Percentiles rank a stretch among this genome's conserved stretches.
Evolutionary conservation across 352 stramenopile genomes (phyloP).

Genomic region (Globisporangium uncinulatum): DNA sequence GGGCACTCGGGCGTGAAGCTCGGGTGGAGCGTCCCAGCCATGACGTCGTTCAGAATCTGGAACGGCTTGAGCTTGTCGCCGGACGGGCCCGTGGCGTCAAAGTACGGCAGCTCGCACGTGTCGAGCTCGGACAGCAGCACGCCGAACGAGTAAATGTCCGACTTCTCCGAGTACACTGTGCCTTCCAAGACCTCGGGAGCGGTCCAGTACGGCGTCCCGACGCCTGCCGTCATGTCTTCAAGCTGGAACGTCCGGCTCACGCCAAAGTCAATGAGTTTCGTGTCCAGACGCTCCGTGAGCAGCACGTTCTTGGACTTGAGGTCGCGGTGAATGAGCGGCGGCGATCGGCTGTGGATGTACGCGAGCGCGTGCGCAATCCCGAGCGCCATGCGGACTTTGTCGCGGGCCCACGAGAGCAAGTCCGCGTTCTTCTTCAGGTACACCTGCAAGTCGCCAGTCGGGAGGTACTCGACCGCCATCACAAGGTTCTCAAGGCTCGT

Average conservation of each 20-base stretch:
- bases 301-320: slow-evolving; percentile 30
- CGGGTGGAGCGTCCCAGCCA: slow-evolving; percentile 33
- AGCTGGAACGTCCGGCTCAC: slow-evolving; percentile 6
- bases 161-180: slow-evolving; percentile 16
- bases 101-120: slow-evolving; percentile 17
- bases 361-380: slow-evolving; percentile 24
- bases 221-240: slow-evolving; percentile 10
- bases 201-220: slow-evolving; percentile 22
- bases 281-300: slow-evolving; percentile 17
- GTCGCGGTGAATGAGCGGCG: slow-evolving; percentile 38
- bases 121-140: slow-evolving; percentile 35
- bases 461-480: slow-evolving; percentile 25
- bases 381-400: slow-evolving; percentile 24
- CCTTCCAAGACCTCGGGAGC: slow-evolving; percentile 30
- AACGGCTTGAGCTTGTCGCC: slow-evolving; percentile 30
- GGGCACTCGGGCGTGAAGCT: slow-evolving; percentile 36
- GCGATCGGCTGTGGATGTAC: slow-evolving; percentile 26
- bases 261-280: slow-evolving; percentile 41
- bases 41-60: slow-evolving; percentile 35
- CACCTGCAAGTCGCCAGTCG: slow-evolving; percentile 16
- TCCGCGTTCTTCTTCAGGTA: slow-evolving; percentile 11
- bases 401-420: slow-evolving; percentile 11
- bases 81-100: slow-evolving; percentile 18
- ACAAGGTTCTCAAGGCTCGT: slow-evolving; percentile 12
- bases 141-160: slow-evolving; percentile 34